A percentile compares a stretch with the other conserved stretches of the same genome.
These are phyloP conservation scores for Ceratobasidium theobromae DNA, from an alignment of 1,284 basidiomycete species.

Conservation along the genomic window DNA sequence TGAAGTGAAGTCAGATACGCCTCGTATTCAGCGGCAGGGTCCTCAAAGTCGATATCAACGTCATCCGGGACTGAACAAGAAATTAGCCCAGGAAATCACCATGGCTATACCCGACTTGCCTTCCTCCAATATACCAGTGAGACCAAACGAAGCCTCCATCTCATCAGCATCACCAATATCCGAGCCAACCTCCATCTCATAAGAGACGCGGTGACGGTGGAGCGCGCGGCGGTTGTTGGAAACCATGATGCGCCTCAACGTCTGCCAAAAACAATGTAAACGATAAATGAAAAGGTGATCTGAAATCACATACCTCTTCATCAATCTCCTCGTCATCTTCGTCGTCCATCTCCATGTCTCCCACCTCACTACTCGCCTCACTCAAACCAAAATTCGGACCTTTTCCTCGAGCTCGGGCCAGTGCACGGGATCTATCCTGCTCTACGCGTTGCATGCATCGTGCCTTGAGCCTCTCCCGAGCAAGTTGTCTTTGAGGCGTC, in stretches of 20 bases:
- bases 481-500: slow-evolving; percentile 16
- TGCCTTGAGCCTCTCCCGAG: slow-evolving; percentile 25
- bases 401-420: slow-evolving; percentile 12
- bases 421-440: slow-evolving; percentile 20
- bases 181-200: slow-evolving; percentile 25
- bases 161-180: slow-evolving; percentile 22
- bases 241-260: slow-evolving; percentile 24
- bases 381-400: slow-evolving; percentile 24
- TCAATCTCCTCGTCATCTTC: slow-evolving; percentile 25
- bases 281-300: not conserved
- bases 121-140: not conserved
- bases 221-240: slow-evolving; percentile 12
- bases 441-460: slow-evolving; percentile 32
- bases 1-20: slow-evolving; percentile 5
- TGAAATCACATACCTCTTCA: slow-evolving; percentile 1
- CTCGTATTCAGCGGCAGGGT: slow-evolving; percentile 26
- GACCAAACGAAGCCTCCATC: slow-evolving; percentile 20
- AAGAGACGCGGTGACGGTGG: slow-evolving; percentile 27
- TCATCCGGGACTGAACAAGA: slow-evolving; percentile 9
- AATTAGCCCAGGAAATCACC: not conserved
- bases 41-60: slow-evolving; percentile 9
- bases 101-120: not conserved
- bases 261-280: not conserved
- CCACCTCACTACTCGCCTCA: slow-evolving; percentile 26
- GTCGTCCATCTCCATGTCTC: slow-evolving; percentile 26